Base-by-base conservation (phyloP, 495 filamentous ascomycete genomes). In the Hyaloscypha bicolor region DNA sequence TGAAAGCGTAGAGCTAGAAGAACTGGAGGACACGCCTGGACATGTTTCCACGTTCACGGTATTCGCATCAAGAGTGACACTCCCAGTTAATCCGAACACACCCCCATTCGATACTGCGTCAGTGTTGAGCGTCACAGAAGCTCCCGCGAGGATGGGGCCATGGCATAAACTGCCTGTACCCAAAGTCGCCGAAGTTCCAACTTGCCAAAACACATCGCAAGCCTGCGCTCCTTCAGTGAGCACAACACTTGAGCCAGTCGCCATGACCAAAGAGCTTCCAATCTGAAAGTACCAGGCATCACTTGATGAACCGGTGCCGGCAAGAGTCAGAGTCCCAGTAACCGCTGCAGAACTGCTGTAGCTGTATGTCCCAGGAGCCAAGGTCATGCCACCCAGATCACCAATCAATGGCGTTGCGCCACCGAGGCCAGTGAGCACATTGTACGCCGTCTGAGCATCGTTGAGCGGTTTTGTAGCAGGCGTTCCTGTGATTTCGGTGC, bases 171-270 rank as follows among this genome's bases (percentile, higher is more conserved):
- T 57, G 9, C 35, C 30, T 9, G 33, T 30, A 1, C 63, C 63
- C 30, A 65, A 31, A 1, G 63, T 65, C 12, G 64, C 64, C 25
- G 56, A 60, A 30, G 57, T 22, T 30, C 56, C 64, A 4, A 67
- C 64, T 25, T 55, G 25, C 64, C 64, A 67, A n/a, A 48, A 51
- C 22, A 67, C 64, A 59, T 62, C 62, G 37, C 45, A 60, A 33
- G 64, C 52, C 57, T 11, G 22, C 21, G 32, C 64, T 30, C 64
- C 64, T 37, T 39, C 56, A 52, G 64, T 67, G 4, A 67, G 25
- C 21, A 67, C 11, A 35, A 67, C 57, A 45, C 42, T 45, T 11
- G 42, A 45, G 2, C 39, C 37, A 22, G 16, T 4, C 4, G 55
- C 6, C 4, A 31, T 21, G n/a, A 53, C 32, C 12, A 67, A 22